Conservation (phyloP, 352 stramenopile genomes). For the Phytopythium boreale region DNA sequence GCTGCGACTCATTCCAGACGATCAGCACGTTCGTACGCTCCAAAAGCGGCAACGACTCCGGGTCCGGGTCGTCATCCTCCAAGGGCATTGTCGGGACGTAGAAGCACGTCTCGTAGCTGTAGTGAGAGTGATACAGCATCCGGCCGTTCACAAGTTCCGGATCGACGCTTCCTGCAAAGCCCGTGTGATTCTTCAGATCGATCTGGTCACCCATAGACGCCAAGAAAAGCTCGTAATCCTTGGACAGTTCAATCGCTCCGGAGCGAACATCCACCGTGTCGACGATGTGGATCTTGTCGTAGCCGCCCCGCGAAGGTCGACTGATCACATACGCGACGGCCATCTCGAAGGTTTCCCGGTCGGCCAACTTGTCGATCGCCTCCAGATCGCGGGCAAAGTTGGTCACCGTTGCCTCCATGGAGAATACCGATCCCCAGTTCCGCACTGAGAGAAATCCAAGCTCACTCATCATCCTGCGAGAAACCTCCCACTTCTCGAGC, state of each 20-base stretch:
- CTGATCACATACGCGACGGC: slow-evolving; percentile 71
- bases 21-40: slow-evolving; percentile 77
- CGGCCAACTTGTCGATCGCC: slow-evolving; percentile 67
- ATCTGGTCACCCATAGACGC: slow-evolving; percentile 64
- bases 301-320: slow-evolving; percentile 62
- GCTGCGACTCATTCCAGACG: slow-evolving; percentile 86
- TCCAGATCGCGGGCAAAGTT: slow-evolving; percentile 69
- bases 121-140: slow-evolving; percentile 74
- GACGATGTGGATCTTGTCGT: slow-evolving; percentile 71
- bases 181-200: slow-evolving; percentile 31
- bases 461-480: slow-evolving; percentile 81
- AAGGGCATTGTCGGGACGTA: slow-evolving; percentile 75
- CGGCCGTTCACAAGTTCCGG: slow-evolving; percentile 34
- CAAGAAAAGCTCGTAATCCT: slow-evolving; percentile 77
- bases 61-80: slow-evolving; percentile 24
- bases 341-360: slow-evolving; percentile 82
- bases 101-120: slow-evolving; percentile 77
- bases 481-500: slow-evolving; percentile 70
- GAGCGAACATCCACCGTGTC: slow-evolving; percentile 44
- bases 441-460: slow-evolving; percentile 77
- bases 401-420: slow-evolving; percentile 55
- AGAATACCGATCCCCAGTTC: slow-evolving; percentile 84
- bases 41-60: slow-evolving; percentile 33
- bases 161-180: slow-evolving; percentile 45
- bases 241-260: slow-evolving; percentile 37